These are phyloP conservation scores for Avena eriantha DNA, from an alignment of 176 grass and related monocot genomes.

Conservation along the genomic window DNA sequence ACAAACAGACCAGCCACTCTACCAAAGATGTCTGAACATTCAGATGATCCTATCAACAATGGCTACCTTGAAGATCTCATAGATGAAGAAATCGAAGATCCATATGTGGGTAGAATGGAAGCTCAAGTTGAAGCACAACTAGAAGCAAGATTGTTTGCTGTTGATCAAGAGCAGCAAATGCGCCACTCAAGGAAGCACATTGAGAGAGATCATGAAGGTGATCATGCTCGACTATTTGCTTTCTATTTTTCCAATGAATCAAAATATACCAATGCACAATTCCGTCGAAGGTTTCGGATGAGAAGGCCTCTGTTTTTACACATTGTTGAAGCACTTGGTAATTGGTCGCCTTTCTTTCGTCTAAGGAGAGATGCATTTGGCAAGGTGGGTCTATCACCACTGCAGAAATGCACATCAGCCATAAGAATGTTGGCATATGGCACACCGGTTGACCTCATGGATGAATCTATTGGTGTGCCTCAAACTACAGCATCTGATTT, in stretches of 20 bases:
- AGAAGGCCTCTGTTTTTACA: background rate
- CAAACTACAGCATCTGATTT: background rate
- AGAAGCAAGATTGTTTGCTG: background rate
- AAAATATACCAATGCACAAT: too few relatives aligned
- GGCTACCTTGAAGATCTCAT: background rate
- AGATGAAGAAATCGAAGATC: background rate
- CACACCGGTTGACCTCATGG: background rate
- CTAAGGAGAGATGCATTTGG: background rate
- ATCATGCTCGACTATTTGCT: too few relatives aligned
- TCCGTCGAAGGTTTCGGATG: background rate
- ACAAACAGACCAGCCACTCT: background rate
- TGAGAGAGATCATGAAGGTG: background rate
- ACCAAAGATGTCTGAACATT: background rate
- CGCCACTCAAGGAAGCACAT: background rate
- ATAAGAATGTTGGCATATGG: background rate
- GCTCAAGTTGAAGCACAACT: background rate
- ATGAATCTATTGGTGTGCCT: background rate
- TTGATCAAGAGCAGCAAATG: background rate
- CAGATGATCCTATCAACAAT: background rate
- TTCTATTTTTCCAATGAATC: too few relatives aligned
- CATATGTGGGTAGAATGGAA: background rate
- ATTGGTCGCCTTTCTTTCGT: background rate
- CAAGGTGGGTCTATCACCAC: background rate
- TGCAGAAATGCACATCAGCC: background rate
- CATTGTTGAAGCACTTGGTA: too few relatives aligned